These are phyloP conservation scores for Talaromyces wortmannii DNA, from an alignment of 495 filamentous ascomycete species.

Conservation along the genomic window DNA sequence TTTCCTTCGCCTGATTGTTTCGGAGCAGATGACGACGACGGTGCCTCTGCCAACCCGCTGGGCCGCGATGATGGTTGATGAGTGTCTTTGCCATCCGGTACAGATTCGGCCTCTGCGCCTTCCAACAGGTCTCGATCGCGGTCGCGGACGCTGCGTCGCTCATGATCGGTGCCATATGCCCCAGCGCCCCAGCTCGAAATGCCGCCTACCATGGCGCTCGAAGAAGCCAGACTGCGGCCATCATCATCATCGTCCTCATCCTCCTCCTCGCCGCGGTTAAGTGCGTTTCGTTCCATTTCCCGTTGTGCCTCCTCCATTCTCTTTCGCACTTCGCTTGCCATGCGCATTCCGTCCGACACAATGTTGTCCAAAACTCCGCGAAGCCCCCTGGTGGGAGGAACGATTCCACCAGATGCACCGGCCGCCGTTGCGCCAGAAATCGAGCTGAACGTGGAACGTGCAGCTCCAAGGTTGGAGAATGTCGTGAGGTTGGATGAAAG, in stretches of 20 bases:
- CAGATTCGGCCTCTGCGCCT: constrained; percentile 54
- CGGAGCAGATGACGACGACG: not conserved
- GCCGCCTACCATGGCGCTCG: constrained; percentile 29
- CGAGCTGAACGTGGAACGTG: constrained; percentile 28
- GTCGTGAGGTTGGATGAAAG: constrained; percentile 72
- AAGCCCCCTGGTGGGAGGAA: constrained; percentile 65
- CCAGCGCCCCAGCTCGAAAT: constrained; percentile 40
- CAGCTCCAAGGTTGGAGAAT: constrained; percentile 62
- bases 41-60: not conserved
- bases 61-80: not conserved
- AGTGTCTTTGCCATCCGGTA: constrained; percentile 1
- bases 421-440: constrained; percentile 31
- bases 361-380: constrained; percentile 94
- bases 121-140: constrained; percentile 71
- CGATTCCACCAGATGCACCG: constrained; percentile 44
- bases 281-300: constrained; percentile 73
- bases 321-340: constrained; percentile 82
- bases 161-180: constrained; percentile 44
- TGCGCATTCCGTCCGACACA: constrained; percentile 91
- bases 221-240: constrained; percentile 12
- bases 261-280: constrained; percentile 64
- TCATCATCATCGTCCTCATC: constrained; percentile 65
- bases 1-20: not conserved
- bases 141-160: constrained; percentile 60
- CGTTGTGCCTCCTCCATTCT: constrained; percentile 89